These are phyloP conservation scores for Boletus vinaceobasis DNA, from an alignment of 768 basidiomycete species.

Conservation along the genomic window DNA sequence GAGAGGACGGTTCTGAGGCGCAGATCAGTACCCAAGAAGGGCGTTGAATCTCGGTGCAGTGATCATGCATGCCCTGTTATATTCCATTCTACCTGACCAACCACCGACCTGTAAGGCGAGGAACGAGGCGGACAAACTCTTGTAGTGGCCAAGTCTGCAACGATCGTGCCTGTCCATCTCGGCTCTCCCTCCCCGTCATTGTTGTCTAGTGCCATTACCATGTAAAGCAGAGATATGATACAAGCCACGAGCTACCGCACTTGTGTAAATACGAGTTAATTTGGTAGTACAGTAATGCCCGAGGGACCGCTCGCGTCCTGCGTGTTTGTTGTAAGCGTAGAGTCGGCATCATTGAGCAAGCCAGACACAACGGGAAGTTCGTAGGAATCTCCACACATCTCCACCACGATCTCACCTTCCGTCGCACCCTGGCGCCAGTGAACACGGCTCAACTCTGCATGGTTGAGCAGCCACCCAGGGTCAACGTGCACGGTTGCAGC, in stretches of 20 bases:
- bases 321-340: background rate
- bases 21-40: slow-evolving; percentile 1
- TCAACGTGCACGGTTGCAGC: slow-evolving; percentile 40
- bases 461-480: slow-evolving; percentile 42
- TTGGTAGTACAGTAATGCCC: background rate
- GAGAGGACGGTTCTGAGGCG: slow-evolving; percentile 70
- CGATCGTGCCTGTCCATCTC: slow-evolving; percentile 70
- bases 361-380: background rate
- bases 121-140: slow-evolving; percentile 37
- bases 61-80: slow-evolving; percentile 61
- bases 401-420: slow-evolving; percentile 36
- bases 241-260: background rate
- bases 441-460: slow-evolving; percentile 44
- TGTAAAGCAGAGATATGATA: too few species aligned
- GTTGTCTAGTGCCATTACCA: too few species aligned
- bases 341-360: background rate
- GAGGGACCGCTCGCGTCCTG: background rate
- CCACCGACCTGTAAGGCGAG: slow-evolving; percentile 49
- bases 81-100: slow-evolving; percentile 93
- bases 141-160: slow-evolving; percentile 85
- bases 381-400: background rate
- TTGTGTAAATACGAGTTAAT: background rate
- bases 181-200: slow-evolving; percentile 28
- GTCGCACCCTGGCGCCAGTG: slow-evolving; percentile 35
- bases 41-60: background rate